Evolutionary conservation across 441 rosid species (phyloP).

Genomic region (Jatropha multifida): DNA sequence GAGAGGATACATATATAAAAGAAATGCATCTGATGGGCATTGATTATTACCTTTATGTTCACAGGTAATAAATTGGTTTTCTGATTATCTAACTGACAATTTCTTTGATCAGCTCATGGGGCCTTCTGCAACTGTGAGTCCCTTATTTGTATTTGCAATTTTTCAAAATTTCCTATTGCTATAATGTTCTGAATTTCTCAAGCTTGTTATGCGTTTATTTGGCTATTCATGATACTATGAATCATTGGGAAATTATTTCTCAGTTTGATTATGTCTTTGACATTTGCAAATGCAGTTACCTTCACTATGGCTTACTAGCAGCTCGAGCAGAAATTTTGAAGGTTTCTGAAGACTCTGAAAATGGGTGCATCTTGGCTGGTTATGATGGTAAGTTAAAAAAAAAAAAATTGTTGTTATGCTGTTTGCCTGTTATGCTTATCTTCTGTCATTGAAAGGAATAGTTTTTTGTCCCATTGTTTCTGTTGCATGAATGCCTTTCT

Average conservation of each 20-base stretch:
- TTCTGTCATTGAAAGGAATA: neutral
- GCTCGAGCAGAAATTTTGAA: slow-evolving; percentile 94
- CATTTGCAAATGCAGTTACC: slow-evolving; percentile 59
- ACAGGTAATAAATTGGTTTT: slow-evolving; percentile 53
- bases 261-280: slow-evolving; percentile 18
- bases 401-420: slow-evolving; percentile 8
- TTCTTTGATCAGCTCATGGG: neutral
- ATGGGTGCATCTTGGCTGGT: slow-evolving; percentile 80
- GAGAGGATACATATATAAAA: slow-evolving; percentile 79
- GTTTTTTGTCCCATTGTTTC: neutral
- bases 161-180: neutral
- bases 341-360: slow-evolving; percentile 56
- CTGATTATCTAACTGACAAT: neutral
- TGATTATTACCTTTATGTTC: slow-evolving; percentile 90
- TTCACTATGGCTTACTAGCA: slow-evolving; percentile 90
- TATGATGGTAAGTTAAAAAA: slow-evolving; percentile 58
- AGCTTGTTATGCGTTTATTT: slow-evolving; percentile 10
- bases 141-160: slow-evolving; percentile 7
- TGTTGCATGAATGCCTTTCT: neutral
- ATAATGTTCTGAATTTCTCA: neutral
- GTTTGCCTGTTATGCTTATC: neutral
- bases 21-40: slow-evolving; percentile 82
- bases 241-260: slow-evolving; percentile 1
- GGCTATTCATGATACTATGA: neutral
- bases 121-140: neutral